Evolutionary conservation across 345 rosid genomes (phyloP).

Genomic region (Corchorus capsularis): DNA sequence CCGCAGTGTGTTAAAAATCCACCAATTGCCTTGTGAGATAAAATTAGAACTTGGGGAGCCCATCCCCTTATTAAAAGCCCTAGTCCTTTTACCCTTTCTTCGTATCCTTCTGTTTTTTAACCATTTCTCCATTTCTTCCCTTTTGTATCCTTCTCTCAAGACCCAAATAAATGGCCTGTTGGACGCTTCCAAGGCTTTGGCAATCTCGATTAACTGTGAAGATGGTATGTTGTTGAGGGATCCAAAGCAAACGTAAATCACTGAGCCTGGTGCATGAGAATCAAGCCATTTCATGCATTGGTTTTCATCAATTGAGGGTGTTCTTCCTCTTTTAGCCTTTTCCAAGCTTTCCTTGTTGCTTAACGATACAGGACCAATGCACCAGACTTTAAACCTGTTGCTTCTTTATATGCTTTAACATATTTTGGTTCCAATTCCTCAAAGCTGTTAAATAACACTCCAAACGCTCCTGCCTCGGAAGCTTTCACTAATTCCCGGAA

Average conservation of each 20-base stretch:
- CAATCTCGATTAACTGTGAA: conserved; percentile 39
- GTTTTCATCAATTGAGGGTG: conserved; percentile 32
- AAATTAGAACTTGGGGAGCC: conserved; percentile 50
- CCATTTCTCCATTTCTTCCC: conserved; percentile 21
- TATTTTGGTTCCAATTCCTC: conserved; percentile 37
- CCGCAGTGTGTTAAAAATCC: conserved; percentile 55
- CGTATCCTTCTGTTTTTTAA: conserved; percentile 10
- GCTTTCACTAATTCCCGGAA: neutral
- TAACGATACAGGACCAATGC: conserved; percentile 50
- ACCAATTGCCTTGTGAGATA: conserved; percentile 45
- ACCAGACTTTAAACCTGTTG: conserved; percentile 38
- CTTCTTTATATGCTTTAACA: conserved; percentile 18
- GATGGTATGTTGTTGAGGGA: conserved; percentile 38
- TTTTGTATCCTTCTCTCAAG: conserved; percentile 24
- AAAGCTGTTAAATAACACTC: conserved; percentile 40
- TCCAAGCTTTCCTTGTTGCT: conserved; percentile 29
- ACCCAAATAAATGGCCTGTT: conserved; percentile 44
- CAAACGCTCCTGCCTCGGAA: conserved; percentile 32
- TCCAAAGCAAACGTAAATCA: conserved; percentile 50
- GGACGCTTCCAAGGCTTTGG: conserved; percentile 42
- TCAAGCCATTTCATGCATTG: conserved; percentile 55
- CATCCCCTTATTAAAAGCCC: conserved; percentile 46
- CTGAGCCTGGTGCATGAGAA: conserved; percentile 42
- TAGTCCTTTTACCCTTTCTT: conserved; percentile 22
- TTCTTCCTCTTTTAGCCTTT: conserved; percentile 39